phyloP scores from a whole-genome alignment of 2,329 filamentous ascomycete genomes.

The Ophiostoma sp. region DNA sequence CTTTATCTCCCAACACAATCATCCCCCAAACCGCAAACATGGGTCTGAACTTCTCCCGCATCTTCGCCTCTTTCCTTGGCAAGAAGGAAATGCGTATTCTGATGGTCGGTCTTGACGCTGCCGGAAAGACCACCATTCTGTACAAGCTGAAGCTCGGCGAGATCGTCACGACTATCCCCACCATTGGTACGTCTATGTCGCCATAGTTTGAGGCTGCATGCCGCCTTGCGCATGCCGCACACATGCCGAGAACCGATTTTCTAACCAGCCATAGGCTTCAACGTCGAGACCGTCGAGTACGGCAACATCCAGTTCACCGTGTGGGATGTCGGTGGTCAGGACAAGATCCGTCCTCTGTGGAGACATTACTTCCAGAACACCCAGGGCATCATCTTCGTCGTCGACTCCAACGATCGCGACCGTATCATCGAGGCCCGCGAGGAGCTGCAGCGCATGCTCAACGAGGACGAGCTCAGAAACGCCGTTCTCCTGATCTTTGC shows the following conservation, averaged over 20 bases:
- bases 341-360: slow-evolving; percentile 99
- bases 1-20: slow-evolving; percentile 5
- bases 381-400: slow-evolving; percentile 99
- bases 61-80: slow-evolving; percentile 93
- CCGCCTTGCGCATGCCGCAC: not conserved
- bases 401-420: slow-evolving; percentile 97
- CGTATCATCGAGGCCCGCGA: slow-evolving; percentile 95
- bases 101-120: slow-evolving; percentile 99
- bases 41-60: slow-evolving; percentile 96
- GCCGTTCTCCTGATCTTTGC: slow-evolving; percentile 95
- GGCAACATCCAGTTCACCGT: slow-evolving; percentile 99
- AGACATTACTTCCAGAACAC: slow-evolving; percentile 99
- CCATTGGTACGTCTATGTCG: slow-evolving; percentile 68
- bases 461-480: slow-evolving; percentile 97
- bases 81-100: slow-evolving; percentile 99
- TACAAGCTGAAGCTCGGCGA: slow-evolving; percentile 99
- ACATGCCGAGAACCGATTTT: not conserved
- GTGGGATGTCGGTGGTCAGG: slow-evolving; percentile 99
- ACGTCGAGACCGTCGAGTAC: slow-evolving; percentile 99
- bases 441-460: slow-evolving; percentile 96
- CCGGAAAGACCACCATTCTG: slow-evolving; percentile 99
- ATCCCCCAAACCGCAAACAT: slow-evolving; percentile 58
- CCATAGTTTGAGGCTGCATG: not conserved
- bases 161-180: slow-evolving; percentile 98
- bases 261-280: slow-evolving; percentile 65